Evolutionary conservation across 1,284 basidiomycete genomes (phyloP).

Genomic region (Serendipita sp.): DNA sequence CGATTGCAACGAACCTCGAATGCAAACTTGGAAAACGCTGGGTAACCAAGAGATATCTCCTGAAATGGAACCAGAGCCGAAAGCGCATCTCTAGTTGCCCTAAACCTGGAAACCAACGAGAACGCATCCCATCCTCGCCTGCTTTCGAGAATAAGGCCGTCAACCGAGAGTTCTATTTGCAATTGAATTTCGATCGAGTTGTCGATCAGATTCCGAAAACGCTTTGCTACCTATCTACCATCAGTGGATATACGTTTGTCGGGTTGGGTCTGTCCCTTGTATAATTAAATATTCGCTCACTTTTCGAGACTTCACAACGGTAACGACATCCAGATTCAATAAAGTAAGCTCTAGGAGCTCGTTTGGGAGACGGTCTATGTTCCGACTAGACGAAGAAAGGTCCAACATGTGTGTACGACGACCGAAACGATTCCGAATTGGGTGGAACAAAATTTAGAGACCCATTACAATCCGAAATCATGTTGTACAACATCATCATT

Average conservation of each 20-base stretch:
- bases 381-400: background rate
- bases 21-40: too few relatives aligned
- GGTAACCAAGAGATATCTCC: too few relatives aligned
- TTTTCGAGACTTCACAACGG: background rate
- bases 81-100: too few relatives aligned
- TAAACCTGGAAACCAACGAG: too few relatives aligned
- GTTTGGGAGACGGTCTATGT: background rate
- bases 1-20: too few relatives aligned
- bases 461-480: too few relatives aligned
- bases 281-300: background rate
- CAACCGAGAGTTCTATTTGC: background rate
- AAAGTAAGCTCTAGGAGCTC: background rate
- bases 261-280: background rate
- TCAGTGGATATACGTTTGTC: background rate
- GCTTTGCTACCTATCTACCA: background rate
- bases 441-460: too few relatives aligned
- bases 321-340: background rate
- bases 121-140: background rate
- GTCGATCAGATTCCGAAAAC: background rate
- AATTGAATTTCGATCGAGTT: background rate
- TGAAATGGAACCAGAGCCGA: too few relatives aligned
- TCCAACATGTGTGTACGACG: too few relatives aligned
- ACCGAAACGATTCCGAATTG: too few relatives aligned
- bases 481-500: background rate
- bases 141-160: background rate